Evolutionary conservation across 192 early-diverging fungal genomes (phyloP), one percentile per base, ranked within the genome.

Genomic region (Helicostylum pulchrum): DNA sequence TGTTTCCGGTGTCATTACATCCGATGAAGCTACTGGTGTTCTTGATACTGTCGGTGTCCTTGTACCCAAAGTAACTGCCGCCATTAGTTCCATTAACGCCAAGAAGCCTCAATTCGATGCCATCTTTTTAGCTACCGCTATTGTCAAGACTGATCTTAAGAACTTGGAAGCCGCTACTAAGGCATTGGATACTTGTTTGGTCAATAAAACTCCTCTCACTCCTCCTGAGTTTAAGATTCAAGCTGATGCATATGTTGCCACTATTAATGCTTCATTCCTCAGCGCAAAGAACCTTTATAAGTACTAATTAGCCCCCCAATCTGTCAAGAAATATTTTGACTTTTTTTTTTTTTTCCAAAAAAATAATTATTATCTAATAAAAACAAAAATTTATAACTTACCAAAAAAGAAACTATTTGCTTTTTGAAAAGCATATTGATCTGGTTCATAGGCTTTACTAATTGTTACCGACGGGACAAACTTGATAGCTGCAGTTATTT

Each of bases 71-170:
- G 53, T 65, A 3, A 23, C 30, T 5, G 53, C 21, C 0, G 43
- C 63, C 4, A 44, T 65, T 15, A 2, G 0, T 11, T 21, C 52
- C 7, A 65, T 65, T 14, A 31, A 45, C 0, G 17, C 26, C 62
- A 43, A 64, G 62, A 64, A 64, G 39, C 26, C 61, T 20, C 30
- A 48, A 12, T 57, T 58, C 26, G 62, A 17, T 34, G 15, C 36
- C 6, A 53, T 64, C 31, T 9, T 6, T n/a, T 55, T 59, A 14
- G 53, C 55, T 2, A 62, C 51, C 20, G 3, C n/a, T 12, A 31
- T 65, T 44, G 63, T 65, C n/a, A 46, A 30, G 14, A 26, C 9
- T 19, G 52, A 65, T 12, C 21, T 65, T 10, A 44, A n/a, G 4
- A 4, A 14, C 8, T 46, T 65, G 42, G 23, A 65, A 23, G 17